Base-by-base conservation (phyloP, 495 filamentous ascomycete genomes). In the Trichoderma orchidacearum region DNA sequence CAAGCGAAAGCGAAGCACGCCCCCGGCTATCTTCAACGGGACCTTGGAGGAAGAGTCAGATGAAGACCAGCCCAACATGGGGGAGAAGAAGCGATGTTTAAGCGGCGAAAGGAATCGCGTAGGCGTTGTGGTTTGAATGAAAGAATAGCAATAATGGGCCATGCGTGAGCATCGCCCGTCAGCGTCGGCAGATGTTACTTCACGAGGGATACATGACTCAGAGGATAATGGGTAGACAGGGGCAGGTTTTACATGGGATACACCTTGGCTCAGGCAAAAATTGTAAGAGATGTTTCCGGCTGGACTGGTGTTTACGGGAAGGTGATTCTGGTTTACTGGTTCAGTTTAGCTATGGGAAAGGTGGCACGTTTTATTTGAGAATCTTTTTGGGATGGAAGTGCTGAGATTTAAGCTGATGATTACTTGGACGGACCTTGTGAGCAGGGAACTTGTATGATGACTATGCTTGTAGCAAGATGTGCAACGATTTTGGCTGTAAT, bases 21-120 rank as follows among this genome's bases (percentile, higher is more conserved):
- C 69, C 9, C 61, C 58, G 3, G 64, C 63, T 17, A 57, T 65
- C 34, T 54, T 65, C 6, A 68, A 66, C 53, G 66, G 62, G 56
- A 71, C 66, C 58, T 71, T 71, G 48, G 66, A 69, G 54, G 67
- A 59, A 8, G 65, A 69, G 13, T 29, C 54, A 13, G 59, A 64
- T 15, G 61, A 35, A 34, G 64, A 61, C 2, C 61, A 66, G 18
- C 53, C 58, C 3, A 60, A 61, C 0, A 56, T 66, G 5, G 18
- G 7, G 3, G 18, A 27, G 1, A 55, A 55, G 53, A 21, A 28
- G 23, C 30, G 53, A 15, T 55, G 53, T 38, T 23, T 55, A 9
- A 55, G 53, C 13, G 52, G 23, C 28, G 53, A 48, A 23, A 17
- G 21, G 15, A 48, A 27, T 27, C 41, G 18, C 13, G 41, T 48